phyloP scores from a whole-genome alignment of 148 eudicot species.

The Vaccinium corymbosum region DNA sequence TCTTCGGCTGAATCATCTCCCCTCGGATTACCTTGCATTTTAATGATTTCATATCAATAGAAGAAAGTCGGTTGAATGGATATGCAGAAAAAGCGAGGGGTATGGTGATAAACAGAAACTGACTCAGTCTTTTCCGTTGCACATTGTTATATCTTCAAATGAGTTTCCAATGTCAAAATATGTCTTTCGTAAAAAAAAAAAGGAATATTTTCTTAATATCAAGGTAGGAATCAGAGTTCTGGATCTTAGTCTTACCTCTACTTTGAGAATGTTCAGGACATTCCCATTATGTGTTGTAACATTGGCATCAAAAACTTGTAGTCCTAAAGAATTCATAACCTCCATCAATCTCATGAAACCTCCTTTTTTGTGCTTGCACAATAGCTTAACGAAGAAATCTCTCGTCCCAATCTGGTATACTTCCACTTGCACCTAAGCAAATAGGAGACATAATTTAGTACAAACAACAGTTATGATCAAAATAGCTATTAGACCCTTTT shows the following conservation, averaged over 20 bases:
- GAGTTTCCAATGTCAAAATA: background rate
- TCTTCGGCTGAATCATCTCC: slow-evolving; percentile 20
- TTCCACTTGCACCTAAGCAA: slow-evolving; percentile 49
- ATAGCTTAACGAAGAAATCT: slow-evolving; percentile 44
- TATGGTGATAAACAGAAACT: background rate
- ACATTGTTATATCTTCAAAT: background rate
- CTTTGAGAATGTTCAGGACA: slow-evolving; percentile 24
- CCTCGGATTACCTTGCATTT: slow-evolving; percentile 11
- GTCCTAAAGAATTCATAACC: slow-evolving; percentile 40
- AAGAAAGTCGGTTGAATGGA: background rate
- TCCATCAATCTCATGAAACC: slow-evolving; percentile 56
- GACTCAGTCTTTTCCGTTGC: background rate
- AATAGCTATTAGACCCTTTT: background rate
- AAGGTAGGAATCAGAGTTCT: background rate
- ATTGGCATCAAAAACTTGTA: slow-evolving; percentile 53
- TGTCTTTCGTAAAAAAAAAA: no score
- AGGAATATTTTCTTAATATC: background rate
- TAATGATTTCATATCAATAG: background rate
- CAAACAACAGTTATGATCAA: background rate
- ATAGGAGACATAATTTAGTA: background rate
- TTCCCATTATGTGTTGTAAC: slow-evolving; percentile 32
- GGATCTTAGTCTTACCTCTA: slow-evolving; percentile 17
- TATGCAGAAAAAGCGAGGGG: no score
- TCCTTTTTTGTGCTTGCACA: slow-evolving; percentile 39
- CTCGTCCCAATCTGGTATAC: slow-evolving; percentile 51